Evolutionary conservation across 495 filamentous ascomycete species (phyloP), one percentile per base, ranked within the genome.

Genomic region (Penicillium egyptiacum): DNA sequence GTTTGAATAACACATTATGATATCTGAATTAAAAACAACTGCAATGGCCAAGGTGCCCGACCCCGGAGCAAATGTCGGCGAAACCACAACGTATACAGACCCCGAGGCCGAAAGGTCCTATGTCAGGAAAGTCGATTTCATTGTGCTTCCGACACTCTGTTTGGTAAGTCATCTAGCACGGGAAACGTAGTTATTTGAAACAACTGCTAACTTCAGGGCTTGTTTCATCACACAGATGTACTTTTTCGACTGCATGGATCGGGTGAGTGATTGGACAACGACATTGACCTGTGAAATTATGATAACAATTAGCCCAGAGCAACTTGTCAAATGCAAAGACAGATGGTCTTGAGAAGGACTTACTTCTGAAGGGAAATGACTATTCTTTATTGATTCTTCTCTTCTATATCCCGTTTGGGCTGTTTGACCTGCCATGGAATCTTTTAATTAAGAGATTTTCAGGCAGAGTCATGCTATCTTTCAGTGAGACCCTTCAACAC

Each of bases 321-420:
- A 82, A 83, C 53, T 57, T 82, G 31, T 81, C 81, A 45, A 89
- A 89, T 63, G 86, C 86, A 2, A 85, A 89, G 65, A 89, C 86
- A 0, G 83, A 78, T 61, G 81, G 82, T 6, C 70, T 81, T 11
- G 72, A 79, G 25, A 63, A 62, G 20, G 84, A 74, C 19, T 60
- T 86, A 30, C 57, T 77, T 30, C 80, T 90, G 60, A 66, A 75
- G 35, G 67, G 73, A 5, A 81, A 83, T 53, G 81, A 89, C 51
- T 90, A 89, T 65, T 89, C 88, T 55, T 77, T 82, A 20, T 77
- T 88, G 7, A 69, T 89, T 37, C 73, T 79, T n/a, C 81, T 89
- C 35, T 89, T 91, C 73, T 89, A 86, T 65, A 78, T 90, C 19
- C 88, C 87, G 12, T 90, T 88, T 57, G 85, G 88, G n/a, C 61